phyloP scores from a whole-genome alignment of 179 eudicot species.

The Spinacia oleracea region DNA sequence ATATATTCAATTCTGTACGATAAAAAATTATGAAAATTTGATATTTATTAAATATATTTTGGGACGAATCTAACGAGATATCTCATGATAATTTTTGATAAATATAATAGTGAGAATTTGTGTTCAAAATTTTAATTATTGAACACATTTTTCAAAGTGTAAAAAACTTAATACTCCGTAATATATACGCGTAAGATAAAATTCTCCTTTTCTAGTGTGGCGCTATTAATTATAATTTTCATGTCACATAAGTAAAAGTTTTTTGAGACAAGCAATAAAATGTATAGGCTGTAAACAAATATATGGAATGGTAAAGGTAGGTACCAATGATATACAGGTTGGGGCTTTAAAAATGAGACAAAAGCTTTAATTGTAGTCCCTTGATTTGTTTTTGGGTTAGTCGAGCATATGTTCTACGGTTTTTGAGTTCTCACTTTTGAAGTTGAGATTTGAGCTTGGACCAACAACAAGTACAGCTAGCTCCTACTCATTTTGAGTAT shows the following conservation, averaged over 20 bases:
- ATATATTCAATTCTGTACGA: too few relatives aligned
- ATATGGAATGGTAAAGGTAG: neutral
- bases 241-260: neutral
- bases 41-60: too few relatives aligned
- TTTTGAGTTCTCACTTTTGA: constrained; percentile 14
- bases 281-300: neutral
- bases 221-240: too few relatives aligned
- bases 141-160: too few relatives aligned
- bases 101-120: too few relatives aligned
- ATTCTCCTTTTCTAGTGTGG: too few relatives aligned
- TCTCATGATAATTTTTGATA: too few relatives aligned
- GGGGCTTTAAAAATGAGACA: neutral
- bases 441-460: constrained; percentile 21
- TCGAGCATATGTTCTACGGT: constrained; percentile 8
- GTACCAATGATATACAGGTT: constrained; percentile 11
- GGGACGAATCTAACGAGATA: too few relatives aligned
- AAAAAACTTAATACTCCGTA: too few relatives aligned
- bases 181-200: too few relatives aligned
- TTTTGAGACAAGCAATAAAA: neutral
- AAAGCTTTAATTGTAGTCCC: constrained; percentile 29
- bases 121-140: too few relatives aligned
- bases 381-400: constrained; percentile 6
- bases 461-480: constrained; percentile 4
- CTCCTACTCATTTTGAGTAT: neutral
- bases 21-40: too few relatives aligned